Base-by-base conservation (phyloP, 345 rosid species). In the Capsella bursapastoris region DNA sequence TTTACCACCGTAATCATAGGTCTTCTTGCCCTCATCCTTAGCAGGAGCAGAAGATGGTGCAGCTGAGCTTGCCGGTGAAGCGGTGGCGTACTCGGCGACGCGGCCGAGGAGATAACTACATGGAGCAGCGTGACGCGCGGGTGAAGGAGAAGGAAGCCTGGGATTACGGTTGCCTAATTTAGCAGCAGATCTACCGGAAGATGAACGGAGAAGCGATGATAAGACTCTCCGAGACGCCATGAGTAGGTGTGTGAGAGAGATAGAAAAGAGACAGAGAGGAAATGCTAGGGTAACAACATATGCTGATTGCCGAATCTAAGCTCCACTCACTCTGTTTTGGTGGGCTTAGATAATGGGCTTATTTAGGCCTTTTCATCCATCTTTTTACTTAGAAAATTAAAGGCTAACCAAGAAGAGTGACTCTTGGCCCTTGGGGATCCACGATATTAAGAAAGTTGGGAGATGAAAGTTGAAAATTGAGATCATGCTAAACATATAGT, bases 201-300 rank as follows among this genome's bases (percentile, higher is more conserved):
- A 71, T 14, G 96, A 87, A 57, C 97, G 95, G 75, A 91, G 83
- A 52, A 94, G 83, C n/a, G 95, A 80, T 16, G 89, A 82, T 43
- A 91, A 51, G 64, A 89, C 73, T 70, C 97, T 73, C 77, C 98
- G 93, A 3, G 90, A 84, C 80, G 97, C 95, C 98, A 93, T 92
- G 27, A 80, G 16, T 53, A 27, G n/a, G 74, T 81, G 85, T 80
- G 80, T 71, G 88, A 9, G 60, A 34, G 62, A 7, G 18, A 55
- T 45, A 34, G 66, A 22, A 22, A 22, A 9, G 16, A 31, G 37
- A 34, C 25, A 22, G 25, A 41, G 65, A 41, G 51, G 69, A 48
- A 25, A 57, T 34, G 68, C 59, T 83, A 83, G 88, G 81, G 75
- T 53, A 53, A 10, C 6, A 28, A 22, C 35, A 25, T 13, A 45